Base-by-base conservation (phyloP, 2,329 filamentous ascomycete species). In the Aspergillus clavatus region DNA sequence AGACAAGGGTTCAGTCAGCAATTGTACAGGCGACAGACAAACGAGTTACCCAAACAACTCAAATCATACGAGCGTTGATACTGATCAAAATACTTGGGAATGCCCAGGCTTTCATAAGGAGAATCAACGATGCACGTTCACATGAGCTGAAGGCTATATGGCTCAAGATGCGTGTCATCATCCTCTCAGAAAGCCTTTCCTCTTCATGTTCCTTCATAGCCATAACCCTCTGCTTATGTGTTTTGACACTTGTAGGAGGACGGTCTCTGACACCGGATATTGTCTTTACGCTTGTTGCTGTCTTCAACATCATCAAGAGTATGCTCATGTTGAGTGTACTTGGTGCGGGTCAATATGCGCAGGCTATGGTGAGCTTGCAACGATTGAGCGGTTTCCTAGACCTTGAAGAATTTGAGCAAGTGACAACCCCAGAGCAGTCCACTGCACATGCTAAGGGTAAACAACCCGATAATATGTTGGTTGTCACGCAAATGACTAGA, bases 251-350 rank as follows among this genome's bases (percentile, higher is more conserved):
- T 19, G 36, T 40, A 7, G 45, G 38, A 5, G 38, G 44, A 11
- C 39, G 39, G 18, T 10, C 44, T 37, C 31, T 50, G 3, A 26
- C 38, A 16, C 38, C 47, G 6, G 44, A 43, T 27, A n/a, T 47
- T 29, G 47, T 42, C 29, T 50, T 50, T 16, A 50, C 47, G 3
- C 22, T 50, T 14, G 45, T 50, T 2, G 47, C 40, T 29, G 37
- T 50, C 6, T 50, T 50, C 37, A 50, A 47, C 11, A 47, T 50
- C 12, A 38, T 50, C 7, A 50, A 50, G 14, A 47, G 45, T 37
- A 50, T 50, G 47, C 40, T 50, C 19, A 44, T 26, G 1, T 18
- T 50, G 4, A 42, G 44, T 26, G 47, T 50, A 11, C 47, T 50
- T n/a, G 47, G 47, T 8, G 45, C 39, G 5, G 40, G 47, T 22